phyloP scores from a whole-genome alignment of 495 filamentous ascomycete genomes.

The Geoglossum glabrum region DNA sequence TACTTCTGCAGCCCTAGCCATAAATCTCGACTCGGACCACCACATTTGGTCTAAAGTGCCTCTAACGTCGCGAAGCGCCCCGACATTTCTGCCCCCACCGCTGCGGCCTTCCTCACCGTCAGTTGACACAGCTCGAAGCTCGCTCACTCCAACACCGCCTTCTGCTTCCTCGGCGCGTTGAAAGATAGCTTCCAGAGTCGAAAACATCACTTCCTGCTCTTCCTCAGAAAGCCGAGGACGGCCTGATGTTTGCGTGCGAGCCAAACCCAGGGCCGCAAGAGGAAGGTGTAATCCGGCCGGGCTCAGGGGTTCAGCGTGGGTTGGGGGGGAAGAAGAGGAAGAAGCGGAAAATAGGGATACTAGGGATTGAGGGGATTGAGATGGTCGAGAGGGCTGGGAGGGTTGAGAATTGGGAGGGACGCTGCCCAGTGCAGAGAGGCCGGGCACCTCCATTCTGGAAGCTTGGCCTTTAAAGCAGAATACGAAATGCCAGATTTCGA shows the following conservation, averaged over 20 bases:
- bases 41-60: slow-evolving; percentile 15
- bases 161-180: slow-evolving; percentile 5
- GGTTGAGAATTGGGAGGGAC: not conserved
- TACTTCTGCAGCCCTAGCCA: slow-evolving; percentile 34
- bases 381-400: not conserved
- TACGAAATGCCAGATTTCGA: not conserved
- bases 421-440: not conserved
- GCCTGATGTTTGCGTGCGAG: not conserved
- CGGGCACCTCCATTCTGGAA: not conserved
- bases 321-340: not conserved
- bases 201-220: slow-evolving; percentile 2
- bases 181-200: slow-evolving; percentile 3
- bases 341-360: not conserved
- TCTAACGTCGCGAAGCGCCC: not conserved
- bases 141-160: not conserved
- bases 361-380: not conserved
- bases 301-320: not conserved
- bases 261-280: not conserved
- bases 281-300: not conserved
- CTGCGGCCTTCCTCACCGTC: not conserved
- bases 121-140: not conserved
- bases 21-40: slow-evolving; percentile 16
- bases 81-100: slow-evolving; percentile 1
- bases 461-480: not conserved
- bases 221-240: not conserved